Conservation (phyloP, 345 rosid genomes). For the Moricandia arvensis region DNA sequence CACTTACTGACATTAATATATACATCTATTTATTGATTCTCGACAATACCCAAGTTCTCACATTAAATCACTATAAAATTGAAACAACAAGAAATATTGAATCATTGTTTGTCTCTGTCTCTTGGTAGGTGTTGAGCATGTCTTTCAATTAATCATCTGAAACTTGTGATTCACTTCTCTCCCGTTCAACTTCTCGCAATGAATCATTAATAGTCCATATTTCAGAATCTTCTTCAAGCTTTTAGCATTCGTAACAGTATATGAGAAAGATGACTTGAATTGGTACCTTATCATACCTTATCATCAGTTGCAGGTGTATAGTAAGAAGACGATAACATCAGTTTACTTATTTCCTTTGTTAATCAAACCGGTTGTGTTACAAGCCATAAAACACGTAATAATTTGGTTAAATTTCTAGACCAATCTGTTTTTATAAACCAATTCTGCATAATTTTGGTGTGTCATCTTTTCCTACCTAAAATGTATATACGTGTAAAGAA, state of each 20-base stretch:
- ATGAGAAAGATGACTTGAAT: not conserved
- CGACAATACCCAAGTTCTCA: not conserved
- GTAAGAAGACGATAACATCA: not conserved
- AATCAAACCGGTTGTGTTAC: not conserved
- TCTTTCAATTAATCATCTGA: not conserved
- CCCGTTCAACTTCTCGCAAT: not conserved
- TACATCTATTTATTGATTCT: too few relatives aligned
- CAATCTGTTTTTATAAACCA: not conserved
- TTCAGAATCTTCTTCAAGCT: not conserved
- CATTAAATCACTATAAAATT: not conserved
- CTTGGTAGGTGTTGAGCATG: not conserved
- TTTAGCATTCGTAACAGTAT: not conserved
- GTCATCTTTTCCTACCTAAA: not conserved
- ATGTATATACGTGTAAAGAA: not conserved
- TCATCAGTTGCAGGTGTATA: too few relatives aligned
- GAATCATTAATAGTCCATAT: not conserved
- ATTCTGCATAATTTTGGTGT: not conserved
- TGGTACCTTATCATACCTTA: not conserved
- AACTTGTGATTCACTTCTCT: not conserved
- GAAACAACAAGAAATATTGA: not conserved
- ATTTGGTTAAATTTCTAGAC: not conserved
- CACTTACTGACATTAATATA: not conserved
- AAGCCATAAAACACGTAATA: not conserved
- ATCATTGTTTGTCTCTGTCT: not conserved
- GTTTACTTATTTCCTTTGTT: not conserved